Evolutionary conservation across 345 rosid species (phyloP).

Genomic region (Eucalyptus grandis): DNA sequence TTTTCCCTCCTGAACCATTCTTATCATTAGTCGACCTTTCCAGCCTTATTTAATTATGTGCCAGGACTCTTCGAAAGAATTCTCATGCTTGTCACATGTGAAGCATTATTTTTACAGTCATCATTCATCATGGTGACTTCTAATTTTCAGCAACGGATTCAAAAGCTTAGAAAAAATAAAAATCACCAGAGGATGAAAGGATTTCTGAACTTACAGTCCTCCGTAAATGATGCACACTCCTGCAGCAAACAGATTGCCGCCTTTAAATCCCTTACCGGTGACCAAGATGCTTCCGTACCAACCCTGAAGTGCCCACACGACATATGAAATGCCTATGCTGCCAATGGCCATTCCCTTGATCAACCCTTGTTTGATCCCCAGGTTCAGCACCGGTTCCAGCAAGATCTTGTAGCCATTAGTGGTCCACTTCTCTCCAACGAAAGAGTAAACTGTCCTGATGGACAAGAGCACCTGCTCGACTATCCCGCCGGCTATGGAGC

Average conservation of each 20-base stretch:
- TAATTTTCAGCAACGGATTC: not conserved
- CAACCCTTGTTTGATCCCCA: slow-evolving; percentile 9
- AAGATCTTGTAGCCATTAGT: not conserved
- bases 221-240: slow-evolving; percentile 1
- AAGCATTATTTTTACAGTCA: not conserved
- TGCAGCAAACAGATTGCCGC: not conserved
- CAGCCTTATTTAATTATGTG: not conserved
- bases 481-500: not conserved
- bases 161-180: not conserved
- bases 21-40: not conserved
- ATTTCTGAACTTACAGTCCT: not conserved
- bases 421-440: slow-evolving; percentile 1
- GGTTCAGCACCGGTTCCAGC: not conserved
- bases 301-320: slow-evolving; percentile 11
- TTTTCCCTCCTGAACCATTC: not conserved
- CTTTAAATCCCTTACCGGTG: not conserved
- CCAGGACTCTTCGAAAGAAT: not conserved
- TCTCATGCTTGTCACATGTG: not conserved
- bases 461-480: not conserved
- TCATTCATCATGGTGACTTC: not conserved
- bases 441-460: slow-evolving; percentile 8
- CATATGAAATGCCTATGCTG: not conserved
- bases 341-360: slow-evolving; percentile 12
- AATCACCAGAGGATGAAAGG: not conserved
- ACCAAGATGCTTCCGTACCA: slow-evolving; percentile 9